Conservation (phyloP, 306 rosid species). For the Castanospermum australe region DNA sequence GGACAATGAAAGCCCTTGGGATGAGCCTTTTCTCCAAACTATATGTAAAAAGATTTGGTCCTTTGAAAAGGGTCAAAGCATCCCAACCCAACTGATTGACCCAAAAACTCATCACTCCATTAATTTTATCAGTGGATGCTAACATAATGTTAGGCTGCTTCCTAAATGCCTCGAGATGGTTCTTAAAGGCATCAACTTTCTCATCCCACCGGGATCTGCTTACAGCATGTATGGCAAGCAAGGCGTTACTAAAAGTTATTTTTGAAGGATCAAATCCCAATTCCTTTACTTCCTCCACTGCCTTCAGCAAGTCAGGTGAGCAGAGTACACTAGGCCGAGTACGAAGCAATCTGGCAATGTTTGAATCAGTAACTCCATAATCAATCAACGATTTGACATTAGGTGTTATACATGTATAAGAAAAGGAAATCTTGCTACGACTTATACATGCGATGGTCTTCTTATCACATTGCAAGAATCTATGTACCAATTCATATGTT, state of each 20-base stretch:
- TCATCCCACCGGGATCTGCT: slow-evolving; percentile 36
- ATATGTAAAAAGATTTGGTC: background rate
- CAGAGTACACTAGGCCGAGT: background rate
- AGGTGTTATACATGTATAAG: background rate
- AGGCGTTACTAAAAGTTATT: slow-evolving; percentile 21
- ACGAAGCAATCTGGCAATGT: slow-evolving; percentile 9
- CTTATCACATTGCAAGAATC: background rate
- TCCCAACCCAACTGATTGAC: slow-evolving; percentile 38
- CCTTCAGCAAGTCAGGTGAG: background rate
- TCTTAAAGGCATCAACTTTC: slow-evolving; percentile 31
- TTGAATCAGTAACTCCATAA: slow-evolving; percentile 8
- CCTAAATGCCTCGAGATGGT: slow-evolving; percentile 27
- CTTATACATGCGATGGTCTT: background rate
- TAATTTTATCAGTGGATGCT: slow-evolving; percentile 35
- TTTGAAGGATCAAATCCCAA: slow-evolving; percentile 43
- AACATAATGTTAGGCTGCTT: slow-evolving; percentile 33
- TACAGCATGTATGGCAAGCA: slow-evolving; percentile 16
- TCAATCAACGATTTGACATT: slow-evolving; percentile 2
- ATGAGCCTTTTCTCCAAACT: slow-evolving; percentile 45
- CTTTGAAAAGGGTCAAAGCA: background rate
- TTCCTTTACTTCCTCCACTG: slow-evolving; percentile 28
- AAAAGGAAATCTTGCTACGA: background rate
- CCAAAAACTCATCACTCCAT: slow-evolving; percentile 29
- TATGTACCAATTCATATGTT: background rate
- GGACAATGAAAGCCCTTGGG: slow-evolving; percentile 35